Conservation (phyloP, 306 rosid species). For the Vachellia collinsii region DNA sequence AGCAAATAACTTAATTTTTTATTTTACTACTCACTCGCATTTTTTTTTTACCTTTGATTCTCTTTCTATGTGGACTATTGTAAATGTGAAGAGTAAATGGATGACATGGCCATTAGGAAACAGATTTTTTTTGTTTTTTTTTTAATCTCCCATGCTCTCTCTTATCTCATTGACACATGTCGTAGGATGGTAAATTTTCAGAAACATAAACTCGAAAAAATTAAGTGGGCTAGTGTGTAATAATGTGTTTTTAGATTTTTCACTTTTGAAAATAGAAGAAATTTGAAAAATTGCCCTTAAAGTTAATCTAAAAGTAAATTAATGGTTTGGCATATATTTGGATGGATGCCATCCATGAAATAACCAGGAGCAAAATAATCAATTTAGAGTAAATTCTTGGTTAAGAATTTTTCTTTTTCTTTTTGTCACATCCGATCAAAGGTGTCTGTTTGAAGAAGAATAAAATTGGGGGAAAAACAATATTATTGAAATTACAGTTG, state of each 20-base stretch:
- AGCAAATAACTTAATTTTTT: neutral
- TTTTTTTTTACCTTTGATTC: neutral
- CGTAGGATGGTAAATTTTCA: neutral
- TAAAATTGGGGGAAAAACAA: neutral
- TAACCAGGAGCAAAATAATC: neutral
- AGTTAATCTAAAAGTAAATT: neutral
- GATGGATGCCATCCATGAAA: neutral
- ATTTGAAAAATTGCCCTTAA: neutral
- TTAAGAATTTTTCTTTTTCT: neutral
- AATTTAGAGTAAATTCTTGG: neutral
- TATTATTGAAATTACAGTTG: neutral
- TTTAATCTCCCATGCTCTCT: neutral
- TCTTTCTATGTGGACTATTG: neutral
- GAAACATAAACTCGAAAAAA: neutral
- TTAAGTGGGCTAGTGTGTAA: neutral
- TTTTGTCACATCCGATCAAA: neutral
- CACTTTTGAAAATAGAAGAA: neutral
- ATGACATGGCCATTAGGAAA: neutral
- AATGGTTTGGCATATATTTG: neutral
- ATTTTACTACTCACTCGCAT: no score
- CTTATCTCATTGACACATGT: neutral
- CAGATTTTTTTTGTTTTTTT: neutral
- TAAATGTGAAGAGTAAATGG: no score
- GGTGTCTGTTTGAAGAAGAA: neutral
- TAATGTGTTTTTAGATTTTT: neutral